Evolutionary conservation across 2,329 filamentous ascomycete species (phyloP), one percentile per base, ranked within the genome.

Genomic region (Pseudocercospora pini-densiflorae): DNA sequence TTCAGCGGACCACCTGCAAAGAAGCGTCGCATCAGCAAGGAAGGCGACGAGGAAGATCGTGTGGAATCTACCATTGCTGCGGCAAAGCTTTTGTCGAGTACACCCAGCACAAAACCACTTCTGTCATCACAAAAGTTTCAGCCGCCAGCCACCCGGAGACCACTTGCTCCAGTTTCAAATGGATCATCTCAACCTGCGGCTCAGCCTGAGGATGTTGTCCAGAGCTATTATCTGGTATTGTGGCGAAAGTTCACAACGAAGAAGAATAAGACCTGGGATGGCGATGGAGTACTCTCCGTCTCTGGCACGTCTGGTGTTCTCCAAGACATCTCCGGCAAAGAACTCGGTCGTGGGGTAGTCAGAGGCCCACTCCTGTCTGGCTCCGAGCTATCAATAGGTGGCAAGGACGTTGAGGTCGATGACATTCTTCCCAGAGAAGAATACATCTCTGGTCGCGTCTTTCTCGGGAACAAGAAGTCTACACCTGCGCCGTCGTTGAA

Each of bases 231-330:
- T 62, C 79, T 75, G 0, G 82, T 84, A 0, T 67, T 84, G 16
- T 84, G 82, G 89, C 87, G 90, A 21, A 91, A 90, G 76, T 86
- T 85, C 60, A 91, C 89, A 0, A 85, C 81, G 5, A 92, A 91
- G 77, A 92, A 92, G 79, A 87, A 92, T 77, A 92, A 92, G 76
- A 92, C 89, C 5, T 92, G 90, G 89, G 90, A 92, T 73, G 89
- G 90, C 2, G 90, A 92, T 77, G 90, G 89, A 1, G 82, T 91
- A 2, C 81, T 92, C 8, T 81, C 83, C 3, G 81, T 90, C 3
- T 78, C 80, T 2, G 84, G 82, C 40, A 88, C 88, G 3, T 85
- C 85, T 73, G 88, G 86, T 3, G 83, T 81, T 61, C 81, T 92
- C 16, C 86, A 88, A 66, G 88, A 92, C 74, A 82, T 86, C 10